phyloP scores from a whole-genome alignment of 768 basidiomycete genomes.

The Tulasnella sp. region DNA sequence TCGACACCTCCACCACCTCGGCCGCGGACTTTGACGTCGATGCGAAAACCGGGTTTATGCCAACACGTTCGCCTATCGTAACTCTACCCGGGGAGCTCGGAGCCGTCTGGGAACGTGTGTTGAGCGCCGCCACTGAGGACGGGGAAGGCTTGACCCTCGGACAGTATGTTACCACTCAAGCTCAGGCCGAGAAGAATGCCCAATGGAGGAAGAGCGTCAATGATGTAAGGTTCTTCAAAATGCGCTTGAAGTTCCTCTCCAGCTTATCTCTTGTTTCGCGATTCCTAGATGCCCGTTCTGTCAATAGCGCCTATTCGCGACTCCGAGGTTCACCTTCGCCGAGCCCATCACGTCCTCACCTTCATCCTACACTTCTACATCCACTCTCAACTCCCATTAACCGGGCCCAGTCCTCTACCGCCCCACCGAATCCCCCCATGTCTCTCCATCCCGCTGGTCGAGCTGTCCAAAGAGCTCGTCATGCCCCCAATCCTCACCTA shows the following conservation, averaged over 20 bases:
- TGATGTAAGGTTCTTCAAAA: conserved; percentile 37
- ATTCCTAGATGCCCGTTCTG: conserved; percentile 58
- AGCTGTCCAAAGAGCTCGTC: conserved; percentile 55
- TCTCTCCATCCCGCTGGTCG: conserved; percentile 63
- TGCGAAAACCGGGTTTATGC: conserved; percentile 83
- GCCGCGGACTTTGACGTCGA: conserved; percentile 91
- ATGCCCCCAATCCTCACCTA: conserved; percentile 85
- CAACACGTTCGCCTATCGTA: conserved; percentile 55
- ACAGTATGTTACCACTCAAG: conserved; percentile 41
- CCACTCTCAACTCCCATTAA: conserved; percentile 31
- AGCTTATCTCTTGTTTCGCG: conserved; percentile 15
- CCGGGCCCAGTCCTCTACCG: conserved; percentile 15
- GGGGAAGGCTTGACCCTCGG: conserved; percentile 27
- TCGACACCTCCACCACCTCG: conserved; percentile 53
- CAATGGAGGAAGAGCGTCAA: conserved; percentile 55
- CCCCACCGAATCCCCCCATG: conserved; percentile 55
- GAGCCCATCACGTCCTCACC: conserved; percentile 81
- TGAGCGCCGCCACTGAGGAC: conserved; percentile 38
- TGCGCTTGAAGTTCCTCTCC: not conserved
- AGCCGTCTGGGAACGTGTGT: conserved; percentile 59
- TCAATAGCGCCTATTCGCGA: conserved; percentile 39
- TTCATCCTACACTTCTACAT: conserved; percentile 87
- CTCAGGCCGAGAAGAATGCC: conserved; percentile 42
- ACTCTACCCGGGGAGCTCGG: conserved; percentile 49
- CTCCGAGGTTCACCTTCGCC: conserved; percentile 54